Evolutionary conservation across 192 early-diverging fungal genomes (phyloP).

Genomic region (Coemansia sp.): DNA sequence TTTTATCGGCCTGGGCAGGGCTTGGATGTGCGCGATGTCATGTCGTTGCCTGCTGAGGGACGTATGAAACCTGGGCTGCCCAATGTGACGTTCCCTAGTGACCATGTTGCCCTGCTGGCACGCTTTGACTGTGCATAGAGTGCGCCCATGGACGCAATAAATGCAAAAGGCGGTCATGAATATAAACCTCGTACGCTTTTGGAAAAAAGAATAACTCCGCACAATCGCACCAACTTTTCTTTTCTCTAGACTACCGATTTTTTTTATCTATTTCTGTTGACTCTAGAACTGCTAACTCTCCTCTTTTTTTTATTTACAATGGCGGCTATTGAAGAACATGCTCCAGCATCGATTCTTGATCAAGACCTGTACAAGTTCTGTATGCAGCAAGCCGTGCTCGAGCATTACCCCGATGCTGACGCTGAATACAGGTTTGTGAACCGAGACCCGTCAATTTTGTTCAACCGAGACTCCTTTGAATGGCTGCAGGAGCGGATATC

Average conservation of each 20-base stretch:
- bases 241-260: not conserved
- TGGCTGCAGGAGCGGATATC: slow-evolving; percentile 55
- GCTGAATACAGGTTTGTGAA: slow-evolving; percentile 73
- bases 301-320: not conserved
- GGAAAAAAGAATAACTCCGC: not conserved
- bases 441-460: slow-evolving; percentile 49
- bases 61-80: slow-evolving; percentile 51
- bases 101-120: slow-evolving; percentile 48
- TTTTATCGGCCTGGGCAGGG: slow-evolving; percentile 25
- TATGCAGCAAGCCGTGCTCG: slow-evolving; percentile 77
- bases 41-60: slow-evolving; percentile 40
- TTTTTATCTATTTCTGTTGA: not conserved
- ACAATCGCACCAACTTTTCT: not conserved
- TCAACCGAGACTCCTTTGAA: slow-evolving; percentile 52
- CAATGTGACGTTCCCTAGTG: slow-evolving; percentile 50
- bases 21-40: slow-evolving; percentile 24
- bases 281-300: not conserved
- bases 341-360: slow-evolving; percentile 69
- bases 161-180: not conserved
- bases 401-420: slow-evolving; percentile 64
- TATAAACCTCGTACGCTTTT: not conserved
- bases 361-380: slow-evolving; percentile 85
- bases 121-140: slow-evolving; percentile 24
- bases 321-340: slow-evolving; percentile 6
- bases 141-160: not conserved